Base-by-base conservation (phyloP, 2,329 filamentous ascomycete species). In the Leptosphaerulina australis region DNA sequence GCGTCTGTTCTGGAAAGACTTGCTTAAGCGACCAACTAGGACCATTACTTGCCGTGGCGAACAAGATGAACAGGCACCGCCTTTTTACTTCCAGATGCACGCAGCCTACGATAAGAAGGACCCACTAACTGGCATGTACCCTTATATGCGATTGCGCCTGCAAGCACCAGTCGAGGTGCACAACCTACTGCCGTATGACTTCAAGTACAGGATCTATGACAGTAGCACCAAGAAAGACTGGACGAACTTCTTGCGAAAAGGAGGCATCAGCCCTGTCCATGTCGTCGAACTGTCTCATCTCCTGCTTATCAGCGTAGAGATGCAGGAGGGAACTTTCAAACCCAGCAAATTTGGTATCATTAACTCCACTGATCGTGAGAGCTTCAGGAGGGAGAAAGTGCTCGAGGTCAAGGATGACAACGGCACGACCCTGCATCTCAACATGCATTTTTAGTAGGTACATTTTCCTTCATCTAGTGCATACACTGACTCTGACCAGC, bases 141-240 rank as follows among this genome's bases (percentile, higher is more conserved):
- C 94, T 0, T 94, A 94, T 71, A 97, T 99, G 94, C 87, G 86
- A 51, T 81, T 99, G 58, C 90, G 92, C 60, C 82, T 99, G 2
- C 96, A 91, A 18, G 93, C 94, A 0, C 94, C 95, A 0, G 85
- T 99, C 11, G 93, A 96, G 39, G 82, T 99, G 4, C 93, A 99
- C 72, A 99, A 99, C 60, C 77, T 99, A 33, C 77, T 99, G 28
- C 94, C 94, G 0, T 97, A 94, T 68, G 94, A 99, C 74, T 99
- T 99, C 84, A 97, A 99, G 74, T 99, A 99, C 72, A 86, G 93
- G 46, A 97, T 99, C 46, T 99, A 97, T 68, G 94, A 99, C 77
- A 97, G 95, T 77, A 95, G 96, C 71, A 97, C 92, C 0, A 95
- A 93, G 79, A 96, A 95, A 70, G 94, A 99, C 70, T 99, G 94